Evolutionary conservation across 192 early-diverging fungal genomes (phyloP).

Genomic region (Backusella morwellensis): DNA sequence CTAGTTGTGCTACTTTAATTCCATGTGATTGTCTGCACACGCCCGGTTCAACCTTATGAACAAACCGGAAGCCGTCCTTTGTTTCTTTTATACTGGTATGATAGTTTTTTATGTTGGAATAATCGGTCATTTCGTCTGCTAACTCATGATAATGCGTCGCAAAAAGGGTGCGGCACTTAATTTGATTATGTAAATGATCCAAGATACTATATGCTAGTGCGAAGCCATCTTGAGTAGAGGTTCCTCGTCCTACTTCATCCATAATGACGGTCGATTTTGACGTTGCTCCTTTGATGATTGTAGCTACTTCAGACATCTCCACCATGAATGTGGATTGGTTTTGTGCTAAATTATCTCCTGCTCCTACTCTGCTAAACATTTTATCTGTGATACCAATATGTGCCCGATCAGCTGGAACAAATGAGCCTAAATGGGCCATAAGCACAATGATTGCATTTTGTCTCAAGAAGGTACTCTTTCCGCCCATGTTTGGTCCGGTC

Average conservation of each 20-base stretch:
- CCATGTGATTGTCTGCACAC: slow-evolving; percentile 30
- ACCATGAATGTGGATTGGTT: slow-evolving; percentile 65
- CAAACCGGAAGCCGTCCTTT: slow-evolving; percentile 20
- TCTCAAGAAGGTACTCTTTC: slow-evolving; percentile 84
- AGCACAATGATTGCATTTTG: slow-evolving; percentile 77
- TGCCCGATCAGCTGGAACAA: slow-evolving; percentile 81
- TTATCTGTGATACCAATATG: slow-evolving; percentile 64
- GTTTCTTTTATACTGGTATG: slow-evolving; percentile 22
- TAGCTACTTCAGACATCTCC: slow-evolving; percentile 86
- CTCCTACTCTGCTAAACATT: slow-evolving; percentile 31
- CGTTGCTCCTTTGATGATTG: slow-evolving; percentile 74
- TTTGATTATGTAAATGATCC: slow-evolving; percentile 53
- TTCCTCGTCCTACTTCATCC: slow-evolving; percentile 88
- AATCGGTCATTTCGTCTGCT: slow-evolving; percentile 33
- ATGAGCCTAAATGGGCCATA: slow-evolving; percentile 85
- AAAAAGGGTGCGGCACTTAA: slow-evolving; percentile 67
- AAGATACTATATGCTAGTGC: slow-evolving; percentile 73
- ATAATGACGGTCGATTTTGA: slow-evolving; percentile 75
- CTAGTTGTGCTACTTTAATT: slow-evolving; percentile 30
- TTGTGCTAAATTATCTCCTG: slow-evolving; percentile 33
- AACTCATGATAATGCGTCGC: slow-evolving; percentile 84
- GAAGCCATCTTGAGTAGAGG: slow-evolving; percentile 67
- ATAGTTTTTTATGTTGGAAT: slow-evolving; percentile 8
- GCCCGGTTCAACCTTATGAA: slow-evolving; percentile 23
- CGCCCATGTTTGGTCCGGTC: slow-evolving; percentile 94